Percentiles rank a stretch among this genome's conserved stretches.
These are phyloP conservation scores for Cicer bijugum DNA, from an alignment of 306 rosid genomes.

Conservation along the genomic window DNA sequence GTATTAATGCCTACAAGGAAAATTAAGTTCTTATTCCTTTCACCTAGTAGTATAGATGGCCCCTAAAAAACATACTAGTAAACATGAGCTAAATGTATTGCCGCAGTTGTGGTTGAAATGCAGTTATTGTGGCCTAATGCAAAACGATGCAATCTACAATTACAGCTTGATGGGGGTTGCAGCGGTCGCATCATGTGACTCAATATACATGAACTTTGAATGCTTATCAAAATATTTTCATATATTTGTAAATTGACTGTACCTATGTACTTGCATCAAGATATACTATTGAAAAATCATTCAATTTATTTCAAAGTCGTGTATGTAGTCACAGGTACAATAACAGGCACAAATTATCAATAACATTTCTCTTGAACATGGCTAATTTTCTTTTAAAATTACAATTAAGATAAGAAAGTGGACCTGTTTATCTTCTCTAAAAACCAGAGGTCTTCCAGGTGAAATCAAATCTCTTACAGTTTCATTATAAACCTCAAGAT, in stretches of 20 bases:
- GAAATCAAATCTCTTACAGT: slow-evolving; percentile 88
- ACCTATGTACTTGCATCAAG: slow-evolving; percentile 12
- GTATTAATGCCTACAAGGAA: slow-evolving; percentile 1
- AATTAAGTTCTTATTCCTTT: background rate
- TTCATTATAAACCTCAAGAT: slow-evolving; percentile 93
- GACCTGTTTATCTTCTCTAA: slow-evolving; percentile 95
- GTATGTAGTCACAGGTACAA: slow-evolving; percentile 2
- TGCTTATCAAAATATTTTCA: slow-evolving; percentile 9
- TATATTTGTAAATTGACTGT: background rate
- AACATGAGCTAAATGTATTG: background rate
- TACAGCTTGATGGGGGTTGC: background rate
- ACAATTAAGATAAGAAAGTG: slow-evolving; percentile 1
- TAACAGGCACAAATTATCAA: background rate
- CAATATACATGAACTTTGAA: background rate
- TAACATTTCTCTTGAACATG: slow-evolving; percentile 11
- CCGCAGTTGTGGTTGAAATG: background rate
- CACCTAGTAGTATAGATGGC: slow-evolving; percentile 4
- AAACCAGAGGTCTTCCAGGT: slow-evolving; percentile 91
- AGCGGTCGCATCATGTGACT: background rate
- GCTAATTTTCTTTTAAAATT: background rate
- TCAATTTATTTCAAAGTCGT: slow-evolving; percentile 12
- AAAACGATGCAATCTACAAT: background rate
- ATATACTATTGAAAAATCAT: slow-evolving; percentile 2
- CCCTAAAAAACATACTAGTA: background rate
- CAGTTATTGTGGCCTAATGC: background rate